Base-by-base conservation (phyloP, 2,329 filamentous ascomycete genomes). In the Neofusicoccum kwambonambiense region DNA sequence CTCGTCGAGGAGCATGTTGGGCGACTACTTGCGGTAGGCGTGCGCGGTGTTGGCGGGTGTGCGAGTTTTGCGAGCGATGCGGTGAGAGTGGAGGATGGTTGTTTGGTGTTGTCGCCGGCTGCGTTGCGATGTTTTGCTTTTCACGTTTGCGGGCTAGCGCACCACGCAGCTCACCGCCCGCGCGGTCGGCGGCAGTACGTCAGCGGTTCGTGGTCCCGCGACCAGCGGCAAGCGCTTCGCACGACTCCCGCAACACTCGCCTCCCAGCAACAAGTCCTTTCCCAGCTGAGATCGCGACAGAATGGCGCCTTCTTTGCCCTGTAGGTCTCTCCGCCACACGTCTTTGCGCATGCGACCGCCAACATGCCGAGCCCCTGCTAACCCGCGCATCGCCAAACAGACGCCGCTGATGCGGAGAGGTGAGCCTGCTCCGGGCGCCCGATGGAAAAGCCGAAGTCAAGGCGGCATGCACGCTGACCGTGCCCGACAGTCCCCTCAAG, bases 351-450 rank as follows among this genome's bases (percentile, higher is more conserved):
- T 5, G 11, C 8, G n/a, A 22, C 4, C 15, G 15, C 39, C 4
- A 15, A 31, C 19, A 34, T 31, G 3, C 15, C 54, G 22, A 44
- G 39, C 39, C 11, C 35, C 39, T n/a, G 49, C 51, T 57, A 49
- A 64, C 27, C 27, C 47, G 61, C 15, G 22, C 39, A n/a, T 41
- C 22, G 39, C 22, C 74, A 68, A 68, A 66, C 80, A 98, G 95
- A 98, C 84, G 95, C 95, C 74, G 93, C 96, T 71, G 95, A 99
- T 81, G 95, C 95, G 73, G 95, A 99, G 83, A 97, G 91, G 91
- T 94, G 74, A 70, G 82, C 78, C 67, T 19, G n/a, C 39, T 44
- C 50, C 45, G 50, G 34, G 42, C 57, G 56, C 54, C 54, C 39
- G 39, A 57, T 12, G 15, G 54, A 44, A 22, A 31, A 35, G 37